Percentiles rank a stretch among this genome's conserved stretches.
These are phyloP conservation scores for Eimeria praecox DNA, from an alignment of 169 alveolate genomes.

Conservation along the genomic window DNA sequence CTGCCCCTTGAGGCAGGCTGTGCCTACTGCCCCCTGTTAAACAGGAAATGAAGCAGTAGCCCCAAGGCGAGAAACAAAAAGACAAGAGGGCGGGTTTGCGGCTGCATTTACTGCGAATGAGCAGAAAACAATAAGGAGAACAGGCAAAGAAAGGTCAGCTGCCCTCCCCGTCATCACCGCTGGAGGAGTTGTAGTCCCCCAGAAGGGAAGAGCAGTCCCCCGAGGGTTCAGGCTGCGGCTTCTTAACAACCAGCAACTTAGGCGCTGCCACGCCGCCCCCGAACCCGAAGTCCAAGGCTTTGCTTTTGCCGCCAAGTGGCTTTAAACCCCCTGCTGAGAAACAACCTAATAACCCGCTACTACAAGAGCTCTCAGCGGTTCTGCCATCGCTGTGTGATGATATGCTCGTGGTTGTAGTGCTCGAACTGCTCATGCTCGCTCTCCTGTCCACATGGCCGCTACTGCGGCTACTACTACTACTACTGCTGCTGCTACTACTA, in stretches of 20 bases:
- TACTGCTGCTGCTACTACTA: not conserved
- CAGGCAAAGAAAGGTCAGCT: too few relatives aligned
- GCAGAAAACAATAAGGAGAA: not conserved
- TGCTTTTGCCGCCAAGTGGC: not conserved
- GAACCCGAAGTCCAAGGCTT: slow-evolving; percentile 21
- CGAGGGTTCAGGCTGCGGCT: slow-evolving; percentile 41
- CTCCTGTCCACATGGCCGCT: slow-evolving; percentile 11
- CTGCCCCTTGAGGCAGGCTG: too few relatives aligned
- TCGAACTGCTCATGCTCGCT: slow-evolving; percentile 21
- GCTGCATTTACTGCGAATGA: not conserved
- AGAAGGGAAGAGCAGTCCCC: slow-evolving; percentile 49
- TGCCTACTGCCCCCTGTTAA: too few relatives aligned
- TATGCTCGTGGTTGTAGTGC: not conserved
- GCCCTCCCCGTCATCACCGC: slow-evolving; percentile 33
- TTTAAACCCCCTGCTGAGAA: not conserved
- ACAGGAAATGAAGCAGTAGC: too few relatives aligned
- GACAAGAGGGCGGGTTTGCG: too few relatives aligned
- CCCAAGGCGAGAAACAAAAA: too few relatives aligned
- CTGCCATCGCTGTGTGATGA: not conserved
- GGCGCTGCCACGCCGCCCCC: slow-evolving; percentile 49
- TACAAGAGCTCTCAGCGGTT: not conserved
- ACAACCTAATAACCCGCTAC: not conserved
- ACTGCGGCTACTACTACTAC: slow-evolving; percentile 40
- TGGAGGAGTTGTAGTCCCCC: slow-evolving; percentile 58
- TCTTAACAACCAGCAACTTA: slow-evolving; percentile 30